These are phyloP conservation scores for Stephania yunnanensis DNA, from an alignment of 164 flowering plant genomes.

Conservation along the genomic window DNA sequence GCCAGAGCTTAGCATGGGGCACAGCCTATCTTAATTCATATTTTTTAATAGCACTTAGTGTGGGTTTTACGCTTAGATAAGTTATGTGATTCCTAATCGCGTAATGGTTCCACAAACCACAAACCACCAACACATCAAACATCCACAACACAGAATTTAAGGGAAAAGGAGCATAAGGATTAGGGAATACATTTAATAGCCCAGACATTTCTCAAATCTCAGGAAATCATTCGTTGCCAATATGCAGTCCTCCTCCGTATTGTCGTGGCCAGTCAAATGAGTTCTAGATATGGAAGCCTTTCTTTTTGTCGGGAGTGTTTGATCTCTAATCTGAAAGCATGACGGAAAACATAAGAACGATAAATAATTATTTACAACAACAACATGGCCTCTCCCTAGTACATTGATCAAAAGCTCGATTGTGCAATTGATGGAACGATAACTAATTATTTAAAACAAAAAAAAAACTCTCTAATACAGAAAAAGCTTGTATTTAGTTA, in stretches of 20 bases:
- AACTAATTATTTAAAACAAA: not conserved
- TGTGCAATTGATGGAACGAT: too few relatives aligned
- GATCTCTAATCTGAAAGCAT: slow-evolving; percentile 29
- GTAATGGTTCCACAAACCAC: not conserved
- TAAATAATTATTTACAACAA: too few relatives aligned
- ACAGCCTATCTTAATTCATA: too few relatives aligned
- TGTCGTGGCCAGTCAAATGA: slow-evolving; percentile 28
- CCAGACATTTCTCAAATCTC: slow-evolving; percentile 64
- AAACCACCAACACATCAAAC: not conserved
- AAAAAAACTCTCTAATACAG: not conserved
- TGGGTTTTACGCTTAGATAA: too few relatives aligned
- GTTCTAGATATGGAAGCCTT: slow-evolving; percentile 24
- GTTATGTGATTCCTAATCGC: not conserved
- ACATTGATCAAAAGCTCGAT: too few relatives aligned
- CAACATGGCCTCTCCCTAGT: too few relatives aligned
- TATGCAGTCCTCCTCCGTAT: slow-evolving; percentile 24
- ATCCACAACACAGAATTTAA: not conserved
- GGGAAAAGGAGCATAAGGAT: not conserved
- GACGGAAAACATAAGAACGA: slow-evolving; percentile 1
- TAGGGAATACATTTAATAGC: slow-evolving; percentile 58
- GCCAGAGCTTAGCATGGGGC: too few relatives aligned
- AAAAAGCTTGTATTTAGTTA: not conserved
- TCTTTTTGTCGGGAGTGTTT: slow-evolving; percentile 24
- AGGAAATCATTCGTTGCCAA: slow-evolving; percentile 29
- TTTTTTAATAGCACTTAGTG: too few relatives aligned